Conservation (phyloP, 495 filamentous ascomycete genomes). For the Recurvomyces mirabilis region DNA sequence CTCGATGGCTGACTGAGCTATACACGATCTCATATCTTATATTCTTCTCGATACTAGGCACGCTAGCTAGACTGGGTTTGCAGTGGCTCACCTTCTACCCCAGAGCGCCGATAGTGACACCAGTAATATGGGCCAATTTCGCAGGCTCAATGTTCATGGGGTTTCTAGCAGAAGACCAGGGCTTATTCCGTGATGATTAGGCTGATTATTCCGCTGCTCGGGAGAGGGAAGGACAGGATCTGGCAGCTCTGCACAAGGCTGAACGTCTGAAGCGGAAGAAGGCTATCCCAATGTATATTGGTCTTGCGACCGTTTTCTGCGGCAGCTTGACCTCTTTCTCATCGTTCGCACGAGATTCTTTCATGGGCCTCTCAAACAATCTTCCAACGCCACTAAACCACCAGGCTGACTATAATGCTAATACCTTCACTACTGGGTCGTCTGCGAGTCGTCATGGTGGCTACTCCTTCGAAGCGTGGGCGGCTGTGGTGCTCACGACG, state of each 20-base stretch:
- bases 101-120: constrained; percentile 59
- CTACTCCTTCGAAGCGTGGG: constrained; percentile 68
- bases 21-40: constrained; percentile 74
- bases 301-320: constrained; percentile 87
- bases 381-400: constrained; percentile 40
- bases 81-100: constrained; percentile 73
- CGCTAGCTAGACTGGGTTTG: constrained; percentile 71
- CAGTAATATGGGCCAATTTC: constrained; percentile 84
- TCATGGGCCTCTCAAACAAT: constrained; percentile 73
- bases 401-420: constrained; percentile 22
- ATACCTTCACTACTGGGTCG: constrained; percentile 5
- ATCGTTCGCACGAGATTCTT: constrained; percentile 73
- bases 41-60: constrained; percentile 79
- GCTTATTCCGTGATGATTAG: constrained; percentile 62
- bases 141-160: constrained; percentile 76
- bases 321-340: constrained; percentile 90
- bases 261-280: constrained; percentile 46
- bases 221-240: constrained; percentile 3
- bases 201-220: constrained; percentile 13
- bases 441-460: constrained; percentile 52
- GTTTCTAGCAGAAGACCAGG: constrained; percentile 69
- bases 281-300: constrained; percentile 80
- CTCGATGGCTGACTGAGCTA: constrained; percentile 54
- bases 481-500: constrained; percentile 58
- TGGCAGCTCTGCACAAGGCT: constrained; percentile 1